phyloP scores from a whole-genome alignment of 345 rosid species.

The Brassica rapa region DNA sequence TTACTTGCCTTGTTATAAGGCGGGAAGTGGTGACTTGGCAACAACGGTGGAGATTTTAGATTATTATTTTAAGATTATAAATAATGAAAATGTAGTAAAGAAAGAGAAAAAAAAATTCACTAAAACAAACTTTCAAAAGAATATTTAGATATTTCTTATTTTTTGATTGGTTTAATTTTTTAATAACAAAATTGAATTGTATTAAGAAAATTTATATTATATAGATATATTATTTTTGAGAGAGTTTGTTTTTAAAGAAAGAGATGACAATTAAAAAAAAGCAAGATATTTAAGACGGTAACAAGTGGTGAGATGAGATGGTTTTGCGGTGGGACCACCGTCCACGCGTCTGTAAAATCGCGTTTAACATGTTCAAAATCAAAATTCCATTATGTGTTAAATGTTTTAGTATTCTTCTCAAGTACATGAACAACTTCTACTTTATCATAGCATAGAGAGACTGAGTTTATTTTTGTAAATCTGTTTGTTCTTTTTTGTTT shows the following conservation, averaged over 20 bases:
- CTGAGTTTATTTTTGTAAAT: too few species aligned
- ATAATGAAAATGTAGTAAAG: not conserved
- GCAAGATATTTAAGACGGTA: not conserved
- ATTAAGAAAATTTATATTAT: not conserved
- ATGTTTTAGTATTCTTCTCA: not conserved
- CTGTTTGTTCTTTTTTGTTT: not conserved
- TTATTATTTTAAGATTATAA: not conserved
- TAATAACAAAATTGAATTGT: not conserved
- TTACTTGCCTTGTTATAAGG: constrained; percentile 23
- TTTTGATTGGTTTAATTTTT: not conserved
- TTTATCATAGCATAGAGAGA: not conserved
- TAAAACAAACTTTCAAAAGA: not conserved
- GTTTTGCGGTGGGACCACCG: not conserved
- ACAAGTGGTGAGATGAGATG: not conserved
- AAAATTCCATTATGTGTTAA: not conserved
- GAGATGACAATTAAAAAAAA: not conserved
- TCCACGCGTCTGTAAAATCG: not conserved
- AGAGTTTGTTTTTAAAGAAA: not conserved
- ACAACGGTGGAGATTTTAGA: not conserved
- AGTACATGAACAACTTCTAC: not conserved
- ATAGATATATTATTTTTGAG: not conserved
- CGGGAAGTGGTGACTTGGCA: constrained; percentile 43
- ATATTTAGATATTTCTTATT: not conserved
- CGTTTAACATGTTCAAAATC: not conserved
- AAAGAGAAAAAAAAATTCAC: not conserved